Conservation (phyloP, 345 rosid genomes). For the Arabis hirsuta region DNA sequence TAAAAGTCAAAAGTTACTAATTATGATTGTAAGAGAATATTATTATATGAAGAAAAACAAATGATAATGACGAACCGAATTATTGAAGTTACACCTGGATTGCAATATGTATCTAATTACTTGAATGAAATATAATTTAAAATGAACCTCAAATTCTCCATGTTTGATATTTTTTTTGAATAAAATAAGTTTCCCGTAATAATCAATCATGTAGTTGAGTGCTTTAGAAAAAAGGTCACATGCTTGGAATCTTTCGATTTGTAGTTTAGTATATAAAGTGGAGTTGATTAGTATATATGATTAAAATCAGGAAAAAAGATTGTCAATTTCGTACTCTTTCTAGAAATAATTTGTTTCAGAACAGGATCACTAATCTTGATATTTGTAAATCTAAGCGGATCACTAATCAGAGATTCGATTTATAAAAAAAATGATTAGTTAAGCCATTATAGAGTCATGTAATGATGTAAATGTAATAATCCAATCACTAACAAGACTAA, state of each 20-base stretch:
- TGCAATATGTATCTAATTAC: neutral
- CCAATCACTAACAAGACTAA: neutral
- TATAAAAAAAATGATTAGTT: no score
- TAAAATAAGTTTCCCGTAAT: neutral
- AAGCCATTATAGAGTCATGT: no score
- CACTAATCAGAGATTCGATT: neutral
- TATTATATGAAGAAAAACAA: neutral
- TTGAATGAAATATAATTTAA: neutral
- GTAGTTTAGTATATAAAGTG: conserved; percentile 1
- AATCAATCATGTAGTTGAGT: conserved; percentile 16
- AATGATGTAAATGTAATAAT: conserved; percentile 15
- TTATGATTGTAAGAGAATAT: neutral
- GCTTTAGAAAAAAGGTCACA: conserved; percentile 1
- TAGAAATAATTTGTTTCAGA: no score
- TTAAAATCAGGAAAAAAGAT: neutral
- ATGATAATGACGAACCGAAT: conserved; percentile 26
- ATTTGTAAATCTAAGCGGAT: neutral
- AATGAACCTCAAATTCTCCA: neutral
- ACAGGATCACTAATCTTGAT: neutral
- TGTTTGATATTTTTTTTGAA: neutral
- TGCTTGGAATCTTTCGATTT: conserved; percentile 15
- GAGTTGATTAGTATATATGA: neutral
- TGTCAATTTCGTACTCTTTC: no score
- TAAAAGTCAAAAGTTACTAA: neutral
- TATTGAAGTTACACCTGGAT: conserved; percentile 13